These are phyloP conservation scores for Metschnikowia gelsemii DNA, from an alignment of 805 yeast species.

Conservation along the genomic window DNA sequence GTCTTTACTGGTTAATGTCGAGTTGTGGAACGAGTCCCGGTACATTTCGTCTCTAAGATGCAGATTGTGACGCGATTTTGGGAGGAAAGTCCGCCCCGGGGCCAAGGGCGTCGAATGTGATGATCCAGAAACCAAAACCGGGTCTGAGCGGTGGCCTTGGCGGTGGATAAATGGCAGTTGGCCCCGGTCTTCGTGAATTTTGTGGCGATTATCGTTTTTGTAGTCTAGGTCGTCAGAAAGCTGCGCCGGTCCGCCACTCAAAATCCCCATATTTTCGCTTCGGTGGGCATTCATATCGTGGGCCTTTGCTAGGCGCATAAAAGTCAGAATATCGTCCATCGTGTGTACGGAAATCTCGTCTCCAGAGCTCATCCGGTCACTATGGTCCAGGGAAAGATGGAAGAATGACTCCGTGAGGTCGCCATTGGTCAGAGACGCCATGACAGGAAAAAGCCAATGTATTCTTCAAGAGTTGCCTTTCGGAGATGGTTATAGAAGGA, in stretches of 20 bases:
- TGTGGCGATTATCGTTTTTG: background rate
- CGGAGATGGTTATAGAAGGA: too few species aligned
- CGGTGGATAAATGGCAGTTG: background rate
- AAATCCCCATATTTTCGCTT: background rate
- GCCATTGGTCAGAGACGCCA: slow-evolving; percentile 12
- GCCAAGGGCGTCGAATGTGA: slow-evolving; percentile 2
- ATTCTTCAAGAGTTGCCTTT: too few species aligned
- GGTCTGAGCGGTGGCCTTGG: background rate
- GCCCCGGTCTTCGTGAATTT: background rate
- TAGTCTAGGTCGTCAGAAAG: background rate
- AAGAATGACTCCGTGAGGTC: slow-evolving; percentile 31
- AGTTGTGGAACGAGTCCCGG: background rate
- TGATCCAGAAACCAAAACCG: background rate
- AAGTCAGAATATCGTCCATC: slow-evolving; percentile 5
- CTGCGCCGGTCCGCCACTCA: background rate
- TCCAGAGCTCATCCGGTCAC: slow-evolving; percentile 15
- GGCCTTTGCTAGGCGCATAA: slow-evolving; percentile 9
- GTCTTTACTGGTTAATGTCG: too few species aligned
- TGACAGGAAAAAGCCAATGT: background rate
- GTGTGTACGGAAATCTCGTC: slow-evolving; percentile 12
- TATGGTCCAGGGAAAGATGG: slow-evolving; percentile 29
- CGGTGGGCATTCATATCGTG: slow-evolving; percentile 8
- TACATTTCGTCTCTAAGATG: background rate
- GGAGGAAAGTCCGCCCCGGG: background rate
- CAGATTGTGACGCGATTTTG: background rate